Conservation (phyloP, 768 basidiomycete species). For the Boletus subparvulus region DNA sequence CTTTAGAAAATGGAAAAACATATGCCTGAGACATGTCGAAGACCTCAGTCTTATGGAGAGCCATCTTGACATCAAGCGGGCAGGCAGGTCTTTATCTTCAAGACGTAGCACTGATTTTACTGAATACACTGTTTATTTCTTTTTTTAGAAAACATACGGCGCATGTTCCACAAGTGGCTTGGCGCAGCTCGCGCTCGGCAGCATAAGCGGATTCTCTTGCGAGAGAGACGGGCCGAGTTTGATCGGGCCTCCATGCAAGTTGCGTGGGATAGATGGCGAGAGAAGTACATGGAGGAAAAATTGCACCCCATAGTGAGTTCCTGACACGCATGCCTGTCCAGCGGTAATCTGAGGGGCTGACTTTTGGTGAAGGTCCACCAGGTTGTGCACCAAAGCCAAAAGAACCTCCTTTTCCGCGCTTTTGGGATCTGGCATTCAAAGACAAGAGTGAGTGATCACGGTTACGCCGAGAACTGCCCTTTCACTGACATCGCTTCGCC, state of each 20-base stretch:
- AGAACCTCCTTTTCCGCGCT: constrained; percentile 60
- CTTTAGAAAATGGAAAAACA: constrained; percentile 68
- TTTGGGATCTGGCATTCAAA: constrained; percentile 75
- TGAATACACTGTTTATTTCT: constrained; percentile 1
- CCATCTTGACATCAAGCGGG: constrained; percentile 75
- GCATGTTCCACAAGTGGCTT: constrained; percentile 72
- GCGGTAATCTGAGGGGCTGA: constrained; percentile 4
- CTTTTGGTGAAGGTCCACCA: constrained; percentile 35
- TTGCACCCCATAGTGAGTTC: constrained; percentile 61
- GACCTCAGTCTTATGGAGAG: constrained; percentile 81
- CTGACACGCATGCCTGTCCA: neutral
- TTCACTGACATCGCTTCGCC: constrained; percentile 9
- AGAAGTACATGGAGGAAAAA: constrained; percentile 61
- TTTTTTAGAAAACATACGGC: constrained; percentile 58
- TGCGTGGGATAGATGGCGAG: constrained; percentile 82
- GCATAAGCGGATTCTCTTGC: constrained; percentile 59
- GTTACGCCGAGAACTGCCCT: neutral
- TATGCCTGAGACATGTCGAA: constrained; percentile 63
- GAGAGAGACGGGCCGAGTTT: constrained; percentile 62
- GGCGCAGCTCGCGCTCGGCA: constrained; percentile 55
- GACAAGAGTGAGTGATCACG: constrained; percentile 53
- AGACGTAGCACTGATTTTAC: neutral
- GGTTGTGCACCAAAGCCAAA: constrained; percentile 57
- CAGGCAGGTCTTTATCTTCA: constrained; percentile 48
- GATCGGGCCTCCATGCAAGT: constrained; percentile 48